These are phyloP conservation scores for Echinochloa phyllopogon DNA, from an alignment of 176 grass and related monocot species.

Conservation along the genomic window DNA sequence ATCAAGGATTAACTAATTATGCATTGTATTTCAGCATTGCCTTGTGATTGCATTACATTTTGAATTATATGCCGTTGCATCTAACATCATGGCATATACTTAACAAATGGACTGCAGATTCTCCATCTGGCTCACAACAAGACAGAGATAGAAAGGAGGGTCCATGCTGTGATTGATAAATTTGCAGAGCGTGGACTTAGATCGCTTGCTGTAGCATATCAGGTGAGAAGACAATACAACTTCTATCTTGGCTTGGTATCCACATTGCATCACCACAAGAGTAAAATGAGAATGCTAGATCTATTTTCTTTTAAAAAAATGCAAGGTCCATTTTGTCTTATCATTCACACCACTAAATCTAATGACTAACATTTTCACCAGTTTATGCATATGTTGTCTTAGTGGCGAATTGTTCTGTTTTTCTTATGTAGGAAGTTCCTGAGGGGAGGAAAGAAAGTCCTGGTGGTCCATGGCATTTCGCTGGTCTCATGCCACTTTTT, in stretches of 20 bases:
- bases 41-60: constrained; percentile 6
- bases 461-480: constrained; percentile 71
- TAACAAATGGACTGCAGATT: constrained; percentile 50
- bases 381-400: constrained; percentile 6
- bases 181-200: constrained; percentile 87
- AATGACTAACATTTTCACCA: neutral
- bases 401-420: neutral
- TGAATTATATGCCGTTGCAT: neutral
- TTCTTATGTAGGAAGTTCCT: constrained; percentile 63
- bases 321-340: neutral
- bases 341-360: neutral
- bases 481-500: constrained; percentile 77
- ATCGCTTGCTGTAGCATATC: constrained; percentile 81
- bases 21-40: neutral
- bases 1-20: neutral
- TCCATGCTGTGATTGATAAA: constrained; percentile 74
- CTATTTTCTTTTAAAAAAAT: no score
- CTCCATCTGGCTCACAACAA: constrained; percentile 70
- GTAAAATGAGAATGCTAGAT: neutral
- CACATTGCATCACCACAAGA: neutral
- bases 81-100: neutral
- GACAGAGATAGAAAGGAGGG: constrained; percentile 68
- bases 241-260: constrained; percentile 20
- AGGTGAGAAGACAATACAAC: constrained; percentile 47
- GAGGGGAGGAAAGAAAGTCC: constrained; percentile 74